phyloP scores from a whole-genome alignment of 495 filamentous ascomycete genomes.

The Podospora pseudocomata region DNA sequence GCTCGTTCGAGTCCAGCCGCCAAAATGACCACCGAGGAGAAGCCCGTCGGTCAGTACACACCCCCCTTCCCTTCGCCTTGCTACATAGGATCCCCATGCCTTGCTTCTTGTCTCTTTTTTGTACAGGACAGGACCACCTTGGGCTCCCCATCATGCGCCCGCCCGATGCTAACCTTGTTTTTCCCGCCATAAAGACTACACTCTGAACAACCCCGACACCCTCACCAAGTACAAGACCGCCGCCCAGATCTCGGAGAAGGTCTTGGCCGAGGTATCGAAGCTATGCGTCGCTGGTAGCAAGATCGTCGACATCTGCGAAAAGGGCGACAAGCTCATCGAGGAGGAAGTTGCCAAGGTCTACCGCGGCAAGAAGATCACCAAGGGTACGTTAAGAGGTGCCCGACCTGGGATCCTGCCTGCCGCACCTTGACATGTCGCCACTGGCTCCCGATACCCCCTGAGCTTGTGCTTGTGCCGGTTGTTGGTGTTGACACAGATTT shows the following conservation, averaged over 20 bases:
- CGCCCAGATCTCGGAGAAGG: slow-evolving; percentile 89
- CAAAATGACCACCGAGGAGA: slow-evolving; percentile 37
- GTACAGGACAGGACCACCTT: neutral
- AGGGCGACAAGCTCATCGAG: slow-evolving; percentile 90
- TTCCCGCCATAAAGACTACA: slow-evolving; percentile 64
- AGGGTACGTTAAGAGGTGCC: slow-evolving; percentile 54
- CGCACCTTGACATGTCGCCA: neutral
- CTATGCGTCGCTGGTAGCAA: slow-evolving; percentile 82
- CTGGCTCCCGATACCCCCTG: neutral
- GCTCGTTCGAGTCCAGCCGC: slow-evolving; percentile 12
- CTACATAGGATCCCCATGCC: neutral
- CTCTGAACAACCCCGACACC: slow-evolving; percentile 92
- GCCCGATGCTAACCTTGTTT: neutral
- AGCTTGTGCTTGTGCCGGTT: neutral
- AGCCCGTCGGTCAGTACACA: slow-evolving; percentile 41
- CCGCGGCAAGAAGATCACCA: slow-evolving; percentile 93
- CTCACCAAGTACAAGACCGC: slow-evolving; percentile 99
- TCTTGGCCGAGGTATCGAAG: slow-evolving; percentile 79
- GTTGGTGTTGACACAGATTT: slow-evolving; percentile 8
- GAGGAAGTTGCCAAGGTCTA: slow-evolving; percentile 94
- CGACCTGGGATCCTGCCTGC: slow-evolving; percentile 6
- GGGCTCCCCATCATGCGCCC: slow-evolving; percentile 6
- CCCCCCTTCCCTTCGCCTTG: neutral
- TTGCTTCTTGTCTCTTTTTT: neutral
- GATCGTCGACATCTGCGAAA: slow-evolving; percentile 87